Conservation (phyloP, 176 grass and related monocot species). For the Carex myosuroides region DNA sequence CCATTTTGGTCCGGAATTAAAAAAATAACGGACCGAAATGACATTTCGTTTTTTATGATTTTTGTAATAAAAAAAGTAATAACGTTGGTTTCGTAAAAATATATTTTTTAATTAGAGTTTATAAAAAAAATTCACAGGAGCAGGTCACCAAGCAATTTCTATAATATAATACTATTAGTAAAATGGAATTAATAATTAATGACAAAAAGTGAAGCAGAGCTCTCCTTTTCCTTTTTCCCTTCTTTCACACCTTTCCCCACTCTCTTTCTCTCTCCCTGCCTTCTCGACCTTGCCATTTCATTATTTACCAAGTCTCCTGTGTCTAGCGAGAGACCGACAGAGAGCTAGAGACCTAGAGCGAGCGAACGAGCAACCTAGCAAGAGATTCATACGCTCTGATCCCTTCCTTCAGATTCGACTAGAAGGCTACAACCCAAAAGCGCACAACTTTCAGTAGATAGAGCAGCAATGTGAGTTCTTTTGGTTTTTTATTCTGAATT, state of each 20-base stretch:
- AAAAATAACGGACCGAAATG: too few relatives aligned
- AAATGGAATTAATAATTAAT: conserved; percentile 11
- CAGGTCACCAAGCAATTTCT: not conserved
- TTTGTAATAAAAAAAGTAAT: too few relatives aligned
- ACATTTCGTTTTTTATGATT: too few relatives aligned
- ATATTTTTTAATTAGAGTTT: too few relatives aligned
- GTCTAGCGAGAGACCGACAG: not conserved
- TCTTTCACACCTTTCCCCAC: not conserved
- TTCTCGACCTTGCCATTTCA: not conserved
- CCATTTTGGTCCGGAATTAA: too few relatives aligned
- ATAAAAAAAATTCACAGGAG: too few relatives aligned
- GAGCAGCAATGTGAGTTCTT: not conserved
- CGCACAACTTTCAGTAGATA: not conserved
- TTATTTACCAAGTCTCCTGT: not conserved
- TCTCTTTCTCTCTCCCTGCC: not conserved
- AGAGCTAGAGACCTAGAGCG: conserved; percentile 15
- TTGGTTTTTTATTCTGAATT: conserved; percentile 11
- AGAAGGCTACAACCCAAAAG: not conserved
- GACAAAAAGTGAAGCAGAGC: conserved; percentile 9
- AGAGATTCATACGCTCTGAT: not conserved
- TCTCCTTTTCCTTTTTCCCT: not conserved
- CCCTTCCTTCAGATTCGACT: conserved; percentile 23
- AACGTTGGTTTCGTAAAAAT: too few relatives aligned
- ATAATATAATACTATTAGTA: not conserved
- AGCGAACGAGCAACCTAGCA: not conserved